Evolutionary conservation across 2,329 filamentous ascomycete species (phyloP), one percentile per base, ranked within the genome.

Genomic region (Cordyceps cateniannulata): DNA sequence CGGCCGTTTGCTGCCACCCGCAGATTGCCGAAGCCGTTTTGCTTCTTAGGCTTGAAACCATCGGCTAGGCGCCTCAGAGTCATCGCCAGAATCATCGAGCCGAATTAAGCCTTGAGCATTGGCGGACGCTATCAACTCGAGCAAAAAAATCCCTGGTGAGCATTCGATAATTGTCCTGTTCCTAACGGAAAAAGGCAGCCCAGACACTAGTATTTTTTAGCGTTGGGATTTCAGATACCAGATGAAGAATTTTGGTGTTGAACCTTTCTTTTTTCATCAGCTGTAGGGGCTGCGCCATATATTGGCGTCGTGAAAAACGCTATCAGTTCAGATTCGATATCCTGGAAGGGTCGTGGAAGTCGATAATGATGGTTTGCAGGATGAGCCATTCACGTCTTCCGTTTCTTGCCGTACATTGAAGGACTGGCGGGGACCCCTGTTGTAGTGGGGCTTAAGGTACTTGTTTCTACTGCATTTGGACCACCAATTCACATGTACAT

Each of bases 401-500:
- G 48, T 38, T 14, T 22, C 45, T 42, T 40, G 55, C 55, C 10
- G 50, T 18, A 20, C 10, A 10, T 48, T 24, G 29, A 7, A n/a
- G 18, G 45, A 22, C 9, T n/a, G 48, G 20, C 35, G 25, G 25
- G 44, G 56, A 51, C 56, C 56, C 55, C 56, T 52, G 48, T 14
- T 25, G 25, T 18, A 16, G 47, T 45, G 48, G 56, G 56, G 25
- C 27, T 8, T 45, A 3, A 59, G 47, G 35, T 59, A 59, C 56
- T 32, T 52, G 35, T 10, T 5, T 24, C 9, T 22, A 14, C 56
- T 44, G 16, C 56, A 32, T n/a, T 35, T 52, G 12, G 5, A 6
- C 38, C 48, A 51, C 56, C 38, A 35, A 45, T 29, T 25, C 25
- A 5, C 48, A 52, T 51, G 56, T 59, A 59, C n/a, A 45, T 59